Base-by-base conservation (phyloP, 176 grass and related monocot genomes). In the Cenchrus fungigraminus region DNA sequence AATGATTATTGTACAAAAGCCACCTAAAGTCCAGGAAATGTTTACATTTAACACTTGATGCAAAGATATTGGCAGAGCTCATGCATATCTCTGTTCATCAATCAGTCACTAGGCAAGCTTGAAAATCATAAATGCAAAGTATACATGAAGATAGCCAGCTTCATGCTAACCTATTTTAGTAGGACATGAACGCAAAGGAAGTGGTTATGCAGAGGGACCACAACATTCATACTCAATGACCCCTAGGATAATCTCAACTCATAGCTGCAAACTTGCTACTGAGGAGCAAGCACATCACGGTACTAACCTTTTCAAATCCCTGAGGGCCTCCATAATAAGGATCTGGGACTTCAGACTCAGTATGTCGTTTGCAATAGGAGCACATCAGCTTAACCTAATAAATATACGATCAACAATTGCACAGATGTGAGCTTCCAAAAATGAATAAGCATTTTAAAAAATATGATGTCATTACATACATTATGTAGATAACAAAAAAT, bases 261-360 rank as follows among this genome's bases (percentile, higher is more conserved):
- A 83, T 61, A n/a, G 49, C 42, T 67, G 76, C 65, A 52, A 40
- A 66, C 28, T 73, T 51, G 65, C 29, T 87, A 82, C 25, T 12
- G 22, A 42, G 6, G 19, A 57, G 34, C 4, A 64, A 83, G 45
- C 4, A 63, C 49, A 68, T 42, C 52, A 29, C 73, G 63, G 57
- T 4, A 67, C 65, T 84, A 49, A 93, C 96, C 85, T 98, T 95
- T 83, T 95, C 93, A 83, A 98, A 98, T 86, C 96, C 96, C 83
- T 98, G 83, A 79, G 91, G 57, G 0, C 96, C 96, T 71, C 96
- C 96, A 73, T 98, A 95, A 78, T 98, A 98, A 68, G 96, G 96
- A 91, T 98, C 96, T 87, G 96, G 93, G 44, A 98, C 96, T 95
- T 98, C 96, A 62, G 70, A 86, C 86, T 98, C 96, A 46, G 60